Conservation (phyloP, 1,284 basidiomycete genomes). For the Pseudozyma hubeiensis region DNA sequence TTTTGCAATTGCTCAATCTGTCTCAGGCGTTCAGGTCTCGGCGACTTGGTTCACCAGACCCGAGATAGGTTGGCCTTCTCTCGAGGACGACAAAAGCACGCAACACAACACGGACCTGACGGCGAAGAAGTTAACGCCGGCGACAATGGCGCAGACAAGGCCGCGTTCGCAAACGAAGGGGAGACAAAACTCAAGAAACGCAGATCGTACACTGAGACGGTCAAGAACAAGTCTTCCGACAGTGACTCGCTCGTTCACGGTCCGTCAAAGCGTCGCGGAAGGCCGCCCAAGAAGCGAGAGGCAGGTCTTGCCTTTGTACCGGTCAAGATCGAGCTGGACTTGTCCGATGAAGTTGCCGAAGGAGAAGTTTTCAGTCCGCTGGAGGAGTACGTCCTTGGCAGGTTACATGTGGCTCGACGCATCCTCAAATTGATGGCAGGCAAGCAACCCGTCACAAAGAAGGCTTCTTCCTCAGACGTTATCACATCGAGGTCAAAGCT, state of each 20-base stretch:
- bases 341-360: constrained; percentile 24
- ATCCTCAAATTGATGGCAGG: constrained; percentile 19
- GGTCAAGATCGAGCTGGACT: constrained; percentile 6
- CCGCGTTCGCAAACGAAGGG: background rate
- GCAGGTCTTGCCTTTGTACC: background rate
- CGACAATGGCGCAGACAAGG: constrained; percentile 4
- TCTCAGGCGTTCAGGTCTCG: constrained; percentile 30
- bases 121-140: constrained; percentile 12
- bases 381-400: constrained; percentile 26
- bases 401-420: constrained; percentile 15
- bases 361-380: constrained; percentile 27
- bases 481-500: constrained; percentile 5
- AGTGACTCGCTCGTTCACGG: background rate
- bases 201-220: constrained; percentile 1
- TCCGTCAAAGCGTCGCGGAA: constrained; percentile 18
- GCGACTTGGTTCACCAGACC: constrained; percentile 17
- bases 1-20: constrained; percentile 54
- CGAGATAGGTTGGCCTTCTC: constrained; percentile 20
- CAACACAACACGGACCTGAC: constrained; percentile 1
- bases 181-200: constrained; percentile 1
- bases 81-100: constrained; percentile 12
- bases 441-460: constrained; percentile 5
- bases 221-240: constrained; percentile 3
- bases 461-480: background rate
- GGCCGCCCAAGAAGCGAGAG: constrained; percentile 23